Percentiles rank a stretch among this genome's conserved stretches.
Conservation (phyloP, 2,329 filamentous ascomycete species). For the Metarhizium guizhouense region DNA sequence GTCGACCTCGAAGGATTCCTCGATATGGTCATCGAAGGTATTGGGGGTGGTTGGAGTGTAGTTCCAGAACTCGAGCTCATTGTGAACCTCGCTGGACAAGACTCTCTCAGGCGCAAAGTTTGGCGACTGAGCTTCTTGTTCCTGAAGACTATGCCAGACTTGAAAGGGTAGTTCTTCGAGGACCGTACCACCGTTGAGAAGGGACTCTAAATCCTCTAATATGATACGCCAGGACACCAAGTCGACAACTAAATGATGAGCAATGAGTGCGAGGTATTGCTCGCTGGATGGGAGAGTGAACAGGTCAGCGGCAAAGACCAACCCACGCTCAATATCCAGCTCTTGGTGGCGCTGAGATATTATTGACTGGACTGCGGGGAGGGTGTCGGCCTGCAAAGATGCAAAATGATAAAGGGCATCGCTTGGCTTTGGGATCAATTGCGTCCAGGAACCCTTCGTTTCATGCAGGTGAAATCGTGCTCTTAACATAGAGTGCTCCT, state of each 20-base stretch:
- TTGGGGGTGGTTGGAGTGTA: neutral
- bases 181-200: constrained; percentile 18
- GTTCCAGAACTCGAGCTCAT: constrained; percentile 3
- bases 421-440: neutral
- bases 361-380: neutral
- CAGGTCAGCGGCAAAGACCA: constrained; percentile 12
- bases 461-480: constrained; percentile 3
- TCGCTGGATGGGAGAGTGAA: constrained; percentile 1
- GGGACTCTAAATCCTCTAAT: constrained; percentile 31
- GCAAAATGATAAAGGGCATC: neutral
- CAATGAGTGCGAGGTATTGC: constrained; percentile 21
- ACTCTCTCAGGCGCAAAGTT: neutral
- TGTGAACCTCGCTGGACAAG: neutral
- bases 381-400: neutral
- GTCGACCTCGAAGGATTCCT: constrained; percentile 2
- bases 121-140: neutral
- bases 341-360: neutral
- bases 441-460: neutral
- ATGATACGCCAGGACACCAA: constrained; percentile 37
- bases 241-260: constrained; percentile 32
- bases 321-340: constrained; percentile 10
- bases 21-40: constrained; percentile 1
- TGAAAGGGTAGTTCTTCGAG: constrained; percentile 23
- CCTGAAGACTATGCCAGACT: constrained; percentile 19
- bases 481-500: constrained; percentile 7